Conservation (phyloP, 495 filamentous ascomycete genomes). For the Penicillium ochrochloron region DNA sequence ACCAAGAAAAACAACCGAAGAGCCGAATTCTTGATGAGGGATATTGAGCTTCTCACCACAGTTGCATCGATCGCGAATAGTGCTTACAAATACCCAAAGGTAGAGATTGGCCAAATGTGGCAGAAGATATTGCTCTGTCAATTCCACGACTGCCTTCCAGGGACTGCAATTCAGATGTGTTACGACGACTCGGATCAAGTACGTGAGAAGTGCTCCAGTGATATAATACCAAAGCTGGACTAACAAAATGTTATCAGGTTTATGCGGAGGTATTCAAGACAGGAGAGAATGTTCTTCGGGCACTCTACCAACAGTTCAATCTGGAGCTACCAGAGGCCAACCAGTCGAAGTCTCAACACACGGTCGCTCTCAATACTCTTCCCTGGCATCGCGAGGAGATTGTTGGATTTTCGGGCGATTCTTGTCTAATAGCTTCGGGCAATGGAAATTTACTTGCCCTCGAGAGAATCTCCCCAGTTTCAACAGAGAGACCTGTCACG, state of each 20-base stretch:
- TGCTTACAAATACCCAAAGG: constrained; percentile 85
- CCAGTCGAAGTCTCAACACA: too few species aligned
- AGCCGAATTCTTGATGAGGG: constrained; percentile 79
- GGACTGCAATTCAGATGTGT: constrained; percentile 93
- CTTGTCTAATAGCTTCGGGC: constrained; percentile 23
- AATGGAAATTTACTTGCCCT: constrained; percentile 49
- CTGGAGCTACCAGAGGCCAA: neutral
- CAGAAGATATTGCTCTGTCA: constrained; percentile 87
- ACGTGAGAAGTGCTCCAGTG: neutral
- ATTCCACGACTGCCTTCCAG: constrained; percentile 96
- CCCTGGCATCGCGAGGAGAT: constrained; percentile 80
- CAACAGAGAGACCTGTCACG: constrained; percentile 44
- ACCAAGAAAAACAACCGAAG: constrained; percentile 93
- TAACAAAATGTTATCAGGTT: constrained; percentile 50
- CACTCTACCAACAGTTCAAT: neutral
- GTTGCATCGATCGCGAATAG: constrained; percentile 67
- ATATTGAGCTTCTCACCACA: constrained; percentile 87
- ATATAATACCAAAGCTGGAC: neutral
- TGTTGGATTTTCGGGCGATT: constrained; percentile 58
- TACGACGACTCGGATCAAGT: constrained; percentile 82
- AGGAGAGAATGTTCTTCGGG: constrained; percentile 55
- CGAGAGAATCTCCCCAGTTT: constrained; percentile 42
- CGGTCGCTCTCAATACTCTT: constrained; percentile 75
- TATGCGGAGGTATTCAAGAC: constrained; percentile 81
- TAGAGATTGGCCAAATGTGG: constrained; percentile 94